Base-by-base conservation (phyloP, 2,329 filamentous ascomycete species). In the Nigrograna mackinnonii region DNA sequence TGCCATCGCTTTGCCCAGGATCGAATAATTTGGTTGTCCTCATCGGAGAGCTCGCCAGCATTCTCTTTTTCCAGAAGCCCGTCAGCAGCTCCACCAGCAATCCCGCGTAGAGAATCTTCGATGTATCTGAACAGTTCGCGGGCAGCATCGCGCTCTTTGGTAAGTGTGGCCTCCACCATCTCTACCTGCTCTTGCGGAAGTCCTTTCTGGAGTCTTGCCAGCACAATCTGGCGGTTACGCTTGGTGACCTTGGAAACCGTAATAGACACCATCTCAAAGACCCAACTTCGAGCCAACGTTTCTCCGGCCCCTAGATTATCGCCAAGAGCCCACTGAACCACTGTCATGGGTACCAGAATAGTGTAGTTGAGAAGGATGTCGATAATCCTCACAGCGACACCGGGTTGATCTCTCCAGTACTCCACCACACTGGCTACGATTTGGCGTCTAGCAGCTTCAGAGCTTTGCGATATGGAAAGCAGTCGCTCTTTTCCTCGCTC, bases 281-380 rank as follows among this genome's bases (percentile, higher is more conserved):
- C 78, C 71, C 92, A 85, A 5, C 85, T 76, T 54, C 87, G 80
- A 9, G 86, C 82, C 11, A 99, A 81, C 3, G 81, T 79, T 32
- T 80, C 79, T 36, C 87, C 87, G 2, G 83, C 81, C 16, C 81
- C 73, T 40, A 84, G 71, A 48, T 77, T 76, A 48, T 89, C 83
- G 22, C 83, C 77, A 11, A 99, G 78, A 1, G 89, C 89, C 94
- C 94, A 99, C 60, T 95, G 85, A 35, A 96, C 80, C 20, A 99
- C 91, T 13, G 85, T 86, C 43, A 84, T 76, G 0, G 94, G 94
- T 6, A 87, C 91, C 24, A 99, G 79, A 57, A 99, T 96, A 12
- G 89, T 91, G 73, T 96, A 99, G 73, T 97, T 99, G 56, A 99
- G 85, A 4, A 99, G 80, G 71, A 97, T 97, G 75, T 97, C 92